Evolutionary conservation across 805 yeast species (phyloP).

Genomic region (Isabelozyma rhagii): DNA sequence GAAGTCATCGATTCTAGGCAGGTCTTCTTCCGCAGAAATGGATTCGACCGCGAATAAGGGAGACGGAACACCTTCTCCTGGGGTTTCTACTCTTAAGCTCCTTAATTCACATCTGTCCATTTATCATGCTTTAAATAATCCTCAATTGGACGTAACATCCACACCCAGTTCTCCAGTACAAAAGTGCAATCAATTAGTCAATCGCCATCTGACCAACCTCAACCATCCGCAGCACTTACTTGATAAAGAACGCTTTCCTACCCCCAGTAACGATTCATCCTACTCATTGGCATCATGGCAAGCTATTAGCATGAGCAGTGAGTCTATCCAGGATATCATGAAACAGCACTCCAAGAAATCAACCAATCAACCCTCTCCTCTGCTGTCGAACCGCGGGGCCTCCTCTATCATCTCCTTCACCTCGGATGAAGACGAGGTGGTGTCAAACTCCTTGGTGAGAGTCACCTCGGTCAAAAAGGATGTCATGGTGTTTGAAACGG

Average conservation of each 20-base stretch:
- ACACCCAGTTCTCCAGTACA: slow-evolving; percentile 1
- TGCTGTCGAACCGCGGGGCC: slow-evolving; percentile 2
- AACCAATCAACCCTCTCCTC: not conserved
- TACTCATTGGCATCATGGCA: slow-evolving; percentile 29
- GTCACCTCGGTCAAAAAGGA: slow-evolving; percentile 15
- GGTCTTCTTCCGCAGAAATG: too few species aligned
- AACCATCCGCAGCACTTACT: slow-evolving; percentile 6
- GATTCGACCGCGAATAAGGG: too few species aligned
- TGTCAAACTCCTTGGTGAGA: slow-evolving; percentile 15
- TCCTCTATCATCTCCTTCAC: slow-evolving; percentile 22
- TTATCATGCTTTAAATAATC: slow-evolving; percentile 36
- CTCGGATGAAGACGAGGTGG: slow-evolving; percentile 18
- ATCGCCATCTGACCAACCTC: not conserved
- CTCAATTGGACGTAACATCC: slow-evolving; percentile 32
- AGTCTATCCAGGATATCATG: slow-evolving; percentile 10
- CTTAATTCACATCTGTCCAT: slow-evolving; percentile 37
- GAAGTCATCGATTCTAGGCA: too few species aligned
- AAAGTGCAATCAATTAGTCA: slow-evolving; percentile 9
- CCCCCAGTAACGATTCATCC: slow-evolving; percentile 1
- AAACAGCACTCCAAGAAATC: not conserved
- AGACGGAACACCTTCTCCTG: not conserved
- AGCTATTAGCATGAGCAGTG: slow-evolving; percentile 16
- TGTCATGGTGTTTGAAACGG: slow-evolving; percentile 41
- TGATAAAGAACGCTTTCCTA: slow-evolving; percentile 3
- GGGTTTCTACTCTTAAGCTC: slow-evolving; percentile 12